A percentile compares a stretch with the other conserved stretches of the same genome.
phyloP scores from a whole-genome alignment of 176 grass and related monocot species.

The Avena eriantha region DNA sequence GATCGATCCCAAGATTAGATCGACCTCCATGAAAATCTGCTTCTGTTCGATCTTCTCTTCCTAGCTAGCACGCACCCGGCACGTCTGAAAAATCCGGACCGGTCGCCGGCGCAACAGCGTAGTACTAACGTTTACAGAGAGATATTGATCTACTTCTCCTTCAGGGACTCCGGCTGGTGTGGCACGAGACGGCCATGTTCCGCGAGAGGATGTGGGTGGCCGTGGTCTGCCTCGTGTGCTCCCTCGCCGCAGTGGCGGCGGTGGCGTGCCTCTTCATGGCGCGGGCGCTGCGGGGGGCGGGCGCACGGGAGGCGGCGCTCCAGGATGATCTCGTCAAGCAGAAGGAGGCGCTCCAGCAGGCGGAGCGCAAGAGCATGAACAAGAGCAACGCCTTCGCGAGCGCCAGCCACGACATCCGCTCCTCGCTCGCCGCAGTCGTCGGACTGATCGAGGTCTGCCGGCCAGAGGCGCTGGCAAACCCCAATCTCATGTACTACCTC shows the following conservation, averaged over 20 bases:
- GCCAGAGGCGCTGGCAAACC: slow-evolving; percentile 21
- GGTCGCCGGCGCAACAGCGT: neutral
- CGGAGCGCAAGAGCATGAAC: slow-evolving; percentile 89
- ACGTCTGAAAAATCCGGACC: neutral
- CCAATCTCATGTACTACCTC: slow-evolving; percentile 52
- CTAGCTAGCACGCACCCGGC: neutral
- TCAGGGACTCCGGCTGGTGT: slow-evolving; percentile 44
- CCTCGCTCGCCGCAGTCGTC: slow-evolving; percentile 50
- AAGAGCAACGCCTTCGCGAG: slow-evolving; percentile 80
- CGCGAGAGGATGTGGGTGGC: neutral
- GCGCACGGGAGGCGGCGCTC: slow-evolving; percentile 41
- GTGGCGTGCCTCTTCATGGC: slow-evolving; percentile 4
- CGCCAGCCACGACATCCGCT: slow-evolving; percentile 77
- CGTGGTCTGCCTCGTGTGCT: neutral
- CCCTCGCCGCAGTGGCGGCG: neutral
- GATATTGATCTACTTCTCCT: neutral
- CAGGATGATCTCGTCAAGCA: slow-evolving; percentile 57
- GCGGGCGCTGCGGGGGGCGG: slow-evolving; percentile 14
- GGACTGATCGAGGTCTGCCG: slow-evolving; percentile 55
- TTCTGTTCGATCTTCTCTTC: neutral
- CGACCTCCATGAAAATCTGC: neutral
- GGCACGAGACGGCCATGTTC: neutral
- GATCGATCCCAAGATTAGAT: neutral
- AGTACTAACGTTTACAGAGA: neutral
- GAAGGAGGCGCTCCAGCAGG: slow-evolving; percentile 73